phyloP scores from a whole-genome alignment of 345 rosid species.

The Ceriops tagal region DNA sequence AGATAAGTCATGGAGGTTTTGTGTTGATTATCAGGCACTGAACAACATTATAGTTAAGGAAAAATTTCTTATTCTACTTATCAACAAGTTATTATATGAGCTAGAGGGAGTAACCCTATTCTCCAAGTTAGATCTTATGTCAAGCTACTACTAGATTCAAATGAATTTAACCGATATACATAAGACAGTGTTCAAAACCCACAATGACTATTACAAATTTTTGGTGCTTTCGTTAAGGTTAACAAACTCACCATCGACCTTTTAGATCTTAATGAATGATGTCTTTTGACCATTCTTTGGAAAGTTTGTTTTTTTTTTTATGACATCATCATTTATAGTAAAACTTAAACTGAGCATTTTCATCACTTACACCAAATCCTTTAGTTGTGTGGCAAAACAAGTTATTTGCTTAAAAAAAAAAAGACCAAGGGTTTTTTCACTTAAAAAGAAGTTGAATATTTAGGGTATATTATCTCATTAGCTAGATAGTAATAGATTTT shows the following conservation, averaged over 20 bases:
- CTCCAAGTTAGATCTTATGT: not conserved
- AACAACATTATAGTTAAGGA: not conserved
- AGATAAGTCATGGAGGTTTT: not conserved
- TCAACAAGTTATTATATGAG: not conserved
- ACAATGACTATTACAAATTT: too few relatives aligned
- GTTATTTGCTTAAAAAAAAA: not conserved
- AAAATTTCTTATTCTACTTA: not conserved
- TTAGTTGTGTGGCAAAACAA: not conserved
- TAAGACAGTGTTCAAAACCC: not conserved
- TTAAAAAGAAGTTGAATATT: not conserved
- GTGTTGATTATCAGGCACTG: not conserved
- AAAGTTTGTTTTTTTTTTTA: not conserved
- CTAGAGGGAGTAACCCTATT: not conserved
- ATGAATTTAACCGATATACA: not conserved
- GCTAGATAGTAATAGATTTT: rapidly evolving
- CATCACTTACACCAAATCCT: not conserved
- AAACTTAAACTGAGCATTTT: not conserved
- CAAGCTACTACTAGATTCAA: too few relatives aligned
- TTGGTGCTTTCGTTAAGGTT: not conserved
- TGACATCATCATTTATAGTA: not conserved
- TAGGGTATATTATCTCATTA: not conserved
- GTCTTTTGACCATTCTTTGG: not conserved
- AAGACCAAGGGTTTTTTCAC: not conserved
- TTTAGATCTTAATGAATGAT: not conserved
- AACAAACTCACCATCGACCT: not conserved